Base-by-base conservation (phyloP, 805 yeast genomes). In the Schwanniomyces sp. region DNA sequence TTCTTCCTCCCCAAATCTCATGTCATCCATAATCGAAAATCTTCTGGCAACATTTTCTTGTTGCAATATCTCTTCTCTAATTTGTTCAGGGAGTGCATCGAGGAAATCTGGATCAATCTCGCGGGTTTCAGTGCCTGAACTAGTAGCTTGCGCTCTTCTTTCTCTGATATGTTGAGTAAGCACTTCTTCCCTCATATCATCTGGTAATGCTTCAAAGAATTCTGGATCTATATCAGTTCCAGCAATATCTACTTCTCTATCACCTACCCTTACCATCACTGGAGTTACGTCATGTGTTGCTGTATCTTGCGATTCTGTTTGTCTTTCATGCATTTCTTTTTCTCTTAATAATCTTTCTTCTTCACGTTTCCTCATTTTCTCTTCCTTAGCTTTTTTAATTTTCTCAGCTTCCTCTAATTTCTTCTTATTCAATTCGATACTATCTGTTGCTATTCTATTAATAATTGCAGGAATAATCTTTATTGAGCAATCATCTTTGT, bases 191-290 rank as follows among this genome's bases (percentile, higher is more conserved):
- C 97, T 74, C 88, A 91, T 87, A 45, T 88, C 94, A 39, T 89
- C 96, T 0, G 97, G 97, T 32, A 91, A 74, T 0, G 96, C 97
- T 56, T 85, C 86, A 50, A 91, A 73, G 62, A 90, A 91, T 54
- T 88, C 92, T 0, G 96, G 96, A 66, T 91, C 97, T 49, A 91
- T 89, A 46, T 88, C 97, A 2, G 96, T 84, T 0, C 94, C 96
- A 36, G 91, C 80, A 32, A 91, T 87, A 60, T 91, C 95, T 30
- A 91, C 91, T 43, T 84, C 83, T 25, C 85, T 67, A 21, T 86
- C 95, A 32, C 90, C 91, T 53, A 91, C 85, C 10, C 73, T 73
- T 3, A 91, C 90, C 70, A 76, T 78, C 0, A 87, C 74, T 0
- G 95, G 91, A 7, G 64, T 74, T 3, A 52, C 51, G 24, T 49